Evolutionary conservation across 257 asterid species (phyloP).

Genomic region (Scutellaria galericulata): DNA sequence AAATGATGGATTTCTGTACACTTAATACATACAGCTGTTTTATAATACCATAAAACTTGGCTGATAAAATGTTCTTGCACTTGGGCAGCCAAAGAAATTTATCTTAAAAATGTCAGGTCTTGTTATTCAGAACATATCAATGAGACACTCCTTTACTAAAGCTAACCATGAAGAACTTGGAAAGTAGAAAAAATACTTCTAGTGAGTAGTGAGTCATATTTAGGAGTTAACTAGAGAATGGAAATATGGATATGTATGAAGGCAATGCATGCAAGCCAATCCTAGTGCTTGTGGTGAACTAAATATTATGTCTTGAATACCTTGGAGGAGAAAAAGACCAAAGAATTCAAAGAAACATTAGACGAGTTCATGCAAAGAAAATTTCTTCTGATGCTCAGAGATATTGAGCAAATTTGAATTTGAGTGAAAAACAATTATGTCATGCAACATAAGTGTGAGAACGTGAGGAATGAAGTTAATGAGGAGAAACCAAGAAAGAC

Average conservation of each 20-base stretch:
- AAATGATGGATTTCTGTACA: too few species aligned
- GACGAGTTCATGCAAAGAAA: neutral
- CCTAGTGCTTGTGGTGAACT: constrained; percentile 1
- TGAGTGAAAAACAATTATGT: neutral
- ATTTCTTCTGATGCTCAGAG: neutral
- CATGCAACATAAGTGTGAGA: constrained; percentile 5
- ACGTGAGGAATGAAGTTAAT: constrained; percentile 7
- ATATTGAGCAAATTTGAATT: neutral
- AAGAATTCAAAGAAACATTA: constrained; percentile 2
- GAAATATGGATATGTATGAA: neutral
- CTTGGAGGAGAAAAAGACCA: neutral
- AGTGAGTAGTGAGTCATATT: neutral
- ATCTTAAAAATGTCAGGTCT: too few species aligned
- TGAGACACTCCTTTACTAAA: neutral
- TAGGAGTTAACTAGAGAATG: neutral
- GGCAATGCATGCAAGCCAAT: neutral
- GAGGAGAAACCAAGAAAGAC: constrained; percentile 5
- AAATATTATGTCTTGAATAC: neutral
- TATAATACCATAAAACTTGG: too few species aligned
- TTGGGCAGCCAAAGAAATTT: too few species aligned
- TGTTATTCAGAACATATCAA: too few species aligned
- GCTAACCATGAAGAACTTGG: constrained; percentile 3
- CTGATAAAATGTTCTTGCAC: too few species aligned
- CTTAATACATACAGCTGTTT: too few species aligned
- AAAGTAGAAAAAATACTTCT: neutral